Conservation (phyloP, 805 yeast species). For the Ogataea populi-albae region DNA sequence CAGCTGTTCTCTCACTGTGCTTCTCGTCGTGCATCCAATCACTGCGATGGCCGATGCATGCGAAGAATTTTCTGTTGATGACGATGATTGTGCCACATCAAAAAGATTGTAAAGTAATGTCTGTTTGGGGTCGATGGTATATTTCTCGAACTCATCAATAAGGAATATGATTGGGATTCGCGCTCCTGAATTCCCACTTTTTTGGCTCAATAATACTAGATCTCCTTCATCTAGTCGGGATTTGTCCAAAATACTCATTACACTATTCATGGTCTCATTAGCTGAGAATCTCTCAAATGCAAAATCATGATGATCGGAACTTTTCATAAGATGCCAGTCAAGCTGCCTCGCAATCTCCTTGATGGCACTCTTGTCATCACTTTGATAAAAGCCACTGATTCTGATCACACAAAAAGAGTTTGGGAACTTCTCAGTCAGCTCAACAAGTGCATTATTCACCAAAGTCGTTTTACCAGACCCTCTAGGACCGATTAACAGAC, state of each 20-base stretch:
- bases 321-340: conserved; percentile 39
- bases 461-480: conserved; percentile 72
- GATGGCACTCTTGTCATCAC: conserved; percentile 75
- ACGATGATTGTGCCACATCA: conserved; percentile 68
- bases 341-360: conserved; percentile 84
- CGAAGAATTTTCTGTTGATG: conserved; percentile 21
- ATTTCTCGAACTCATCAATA: conserved; percentile 82
- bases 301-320: conserved; percentile 9
- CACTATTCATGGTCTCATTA: conserved; percentile 58
- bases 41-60: conserved; percentile 65
- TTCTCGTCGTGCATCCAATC: conserved; percentile 71
- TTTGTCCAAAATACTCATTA: conserved; percentile 51
- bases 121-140: conserved; percentile 70
- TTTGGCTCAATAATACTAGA: too few species aligned
- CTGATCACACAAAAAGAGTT: conserved; percentile 60
- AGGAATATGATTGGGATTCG: conserved; percentile 65
- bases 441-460: conserved; percentile 53
- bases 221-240: conserved; percentile 18
- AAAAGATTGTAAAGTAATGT: conserved; percentile 83
- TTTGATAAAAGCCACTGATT: conserved; percentile 68
- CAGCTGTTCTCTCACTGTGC: conserved; percentile 73
- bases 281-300: conserved; percentile 19
- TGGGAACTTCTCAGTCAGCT: conserved; percentile 39
- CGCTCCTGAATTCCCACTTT: conserved; percentile 14
- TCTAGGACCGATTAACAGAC: conserved; percentile 75